phyloP scores from a whole-genome alignment of 177 flowering plant species.

The Vitis hybrid region DNA sequence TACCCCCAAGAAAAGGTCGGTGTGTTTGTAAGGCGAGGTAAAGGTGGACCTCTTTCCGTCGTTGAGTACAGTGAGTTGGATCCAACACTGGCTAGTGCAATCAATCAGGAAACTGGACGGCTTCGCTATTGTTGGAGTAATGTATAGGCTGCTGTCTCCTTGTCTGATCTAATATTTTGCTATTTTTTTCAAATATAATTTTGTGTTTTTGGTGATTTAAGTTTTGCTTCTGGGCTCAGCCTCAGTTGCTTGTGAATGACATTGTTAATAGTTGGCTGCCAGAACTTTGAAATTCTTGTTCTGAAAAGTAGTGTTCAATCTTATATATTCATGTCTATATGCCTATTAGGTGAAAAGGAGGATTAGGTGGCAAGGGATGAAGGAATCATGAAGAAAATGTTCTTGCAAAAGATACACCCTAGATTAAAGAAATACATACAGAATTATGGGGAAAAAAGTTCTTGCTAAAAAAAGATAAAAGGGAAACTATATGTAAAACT shows the following conservation, averaged over 20 bases:
- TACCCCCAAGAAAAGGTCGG: constrained; percentile 98
- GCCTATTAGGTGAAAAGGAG: too few relatives aligned
- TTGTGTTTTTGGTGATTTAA: neutral
- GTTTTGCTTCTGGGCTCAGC: neutral
- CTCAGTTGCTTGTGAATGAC: neutral
- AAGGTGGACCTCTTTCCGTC: constrained; percentile 92
- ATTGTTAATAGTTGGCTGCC: neutral
- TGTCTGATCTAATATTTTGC: constrained; percentile 3
- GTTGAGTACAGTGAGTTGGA: constrained; percentile 97
- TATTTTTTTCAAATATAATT: neutral
- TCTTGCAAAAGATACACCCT: too few relatives aligned
- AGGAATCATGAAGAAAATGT: too few relatives aligned
- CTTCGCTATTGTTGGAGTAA: constrained; percentile 98
- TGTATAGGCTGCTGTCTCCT: constrained; percentile 36
- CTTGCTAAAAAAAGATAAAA: too few relatives aligned
- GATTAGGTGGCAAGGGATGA: too few relatives aligned
- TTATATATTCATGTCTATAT: too few relatives aligned
- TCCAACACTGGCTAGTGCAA: constrained; percentile 62
- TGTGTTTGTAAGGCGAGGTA: constrained; percentile 87
- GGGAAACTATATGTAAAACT: too few relatives aligned
- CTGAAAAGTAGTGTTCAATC: too few relatives aligned
- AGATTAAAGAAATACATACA: too few relatives aligned
- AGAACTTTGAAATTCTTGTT: neutral
- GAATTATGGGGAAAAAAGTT: too few relatives aligned
- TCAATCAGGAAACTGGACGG: constrained; percentile 89